Base-by-base conservation (phyloP, 768 basidiomycete genomes). In the Suillus luteus region DNA sequence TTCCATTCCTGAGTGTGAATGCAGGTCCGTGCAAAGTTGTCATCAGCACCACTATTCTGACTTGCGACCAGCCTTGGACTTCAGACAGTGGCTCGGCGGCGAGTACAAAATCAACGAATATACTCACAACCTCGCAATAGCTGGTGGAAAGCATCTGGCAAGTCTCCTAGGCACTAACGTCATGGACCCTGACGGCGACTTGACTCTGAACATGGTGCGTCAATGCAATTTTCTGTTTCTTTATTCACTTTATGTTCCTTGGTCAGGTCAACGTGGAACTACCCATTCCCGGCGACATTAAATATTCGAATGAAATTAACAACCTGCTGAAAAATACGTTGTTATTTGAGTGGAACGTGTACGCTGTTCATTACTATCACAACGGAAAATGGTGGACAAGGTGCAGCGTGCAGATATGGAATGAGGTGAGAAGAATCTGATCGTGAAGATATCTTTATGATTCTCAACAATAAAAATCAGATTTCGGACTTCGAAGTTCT, bases 31-130 rank as follows among this genome's bases (percentile, higher is more conserved):
- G 37, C 59, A 5, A 35, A 8, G 48, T 49, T 57, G 12, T n/a
- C 31, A n/a, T 10, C 33, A 24, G 4, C 7, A 27, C 15, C 1
- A 62, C 15, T 55, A 49, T 48, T 55, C 44, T 69, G 64, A 58
- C 68, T 35, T n/a, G 60, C 35, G 15, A 24, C 24, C 59, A 87
- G 93, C 92, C 0, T 72, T 93, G 5, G 83, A 87, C 37, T 95
- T 95, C 76, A 85, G 93, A 35, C 70, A 82, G 63, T 84, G 83
- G 78, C 74, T 93, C 2, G 93, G 93, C 1, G 92, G 93, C 7
- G 93, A 95, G 72, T 73, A 82, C 31, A 81, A 79, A 52, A 95
- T 95, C 64, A 85, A 83, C 66, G 76, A 77, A 9, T 93, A 94
- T 72, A 91, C 86, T 67, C 89, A 87, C 72, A 69, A 78, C 10